Evolutionary conservation across 1,139 yeast genomes (phyloP).

Genomic region (Candida smagusa): DNA sequence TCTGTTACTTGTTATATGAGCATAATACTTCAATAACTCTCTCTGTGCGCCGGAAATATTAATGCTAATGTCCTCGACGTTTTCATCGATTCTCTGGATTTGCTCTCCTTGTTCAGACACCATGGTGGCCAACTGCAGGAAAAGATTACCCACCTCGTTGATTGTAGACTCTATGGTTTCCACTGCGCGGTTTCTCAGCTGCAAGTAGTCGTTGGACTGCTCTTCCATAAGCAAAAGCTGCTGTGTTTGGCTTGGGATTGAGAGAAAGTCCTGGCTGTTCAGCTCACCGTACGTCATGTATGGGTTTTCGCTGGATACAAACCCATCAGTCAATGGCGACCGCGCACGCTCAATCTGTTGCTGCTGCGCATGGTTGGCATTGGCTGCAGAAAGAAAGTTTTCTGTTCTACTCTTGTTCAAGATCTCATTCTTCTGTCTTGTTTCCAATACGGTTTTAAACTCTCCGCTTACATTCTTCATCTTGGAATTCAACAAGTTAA

Average conservation of each 20-base stretch:
- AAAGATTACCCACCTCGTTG: slow-evolving; percentile 91
- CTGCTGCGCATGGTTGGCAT: slow-evolving; percentile 24
- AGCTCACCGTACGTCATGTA: slow-evolving; percentile 25
- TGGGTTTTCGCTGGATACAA: slow-evolving; percentile 37
- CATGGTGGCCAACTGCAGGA: slow-evolving; percentile 95
- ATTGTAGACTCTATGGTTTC: slow-evolving; percentile 95
- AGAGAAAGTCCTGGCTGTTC: slow-evolving; percentile 36
- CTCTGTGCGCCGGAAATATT: slow-evolving; percentile 94
- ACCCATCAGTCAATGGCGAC: slow-evolving; percentile 6
- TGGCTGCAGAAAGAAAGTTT: slow-evolving; percentile 62
- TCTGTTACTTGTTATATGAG: slow-evolving; percentile 82
- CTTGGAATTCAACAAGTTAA: slow-evolving; percentile 79
- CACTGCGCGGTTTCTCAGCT: slow-evolving; percentile 84
- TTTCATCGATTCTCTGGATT: slow-evolving; percentile 91
- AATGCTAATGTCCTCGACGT: slow-evolving; percentile 87
- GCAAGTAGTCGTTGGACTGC: slow-evolving; percentile 70
- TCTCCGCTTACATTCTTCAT: slow-evolving; percentile 91
- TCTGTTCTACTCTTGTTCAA: slow-evolving; percentile 81
- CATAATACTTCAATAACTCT: slow-evolving; percentile 85
- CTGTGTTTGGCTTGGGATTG: slow-evolving; percentile 74
- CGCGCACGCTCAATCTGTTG: slow-evolving; percentile 7
- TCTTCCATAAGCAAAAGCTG: slow-evolving; percentile 75
- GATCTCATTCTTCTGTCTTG: slow-evolving; percentile 81
- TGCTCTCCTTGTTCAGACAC: slow-evolving; percentile 97
- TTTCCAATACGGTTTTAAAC: slow-evolving; percentile 82